Percentiles rank a stretch among this genome's conserved stretches.
Evolutionary conservation across 2,329 filamentous ascomycete genomes (phyloP).

Genomic region (Xylaria sp.): DNA sequence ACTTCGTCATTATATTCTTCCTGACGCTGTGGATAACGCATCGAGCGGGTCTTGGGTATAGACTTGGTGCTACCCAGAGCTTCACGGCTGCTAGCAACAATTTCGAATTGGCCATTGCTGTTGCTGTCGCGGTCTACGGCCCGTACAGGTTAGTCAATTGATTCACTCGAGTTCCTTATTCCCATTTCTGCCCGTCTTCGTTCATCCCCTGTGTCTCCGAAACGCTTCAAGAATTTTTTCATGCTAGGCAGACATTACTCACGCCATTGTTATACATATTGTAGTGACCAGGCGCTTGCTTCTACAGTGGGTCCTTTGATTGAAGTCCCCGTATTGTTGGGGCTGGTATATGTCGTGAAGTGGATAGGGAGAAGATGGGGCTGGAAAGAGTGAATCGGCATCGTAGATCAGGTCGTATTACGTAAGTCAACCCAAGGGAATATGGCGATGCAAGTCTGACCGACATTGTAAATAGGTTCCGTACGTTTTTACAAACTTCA

Average conservation of each 20-base stretch:
- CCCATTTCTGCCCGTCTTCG: too few species aligned
- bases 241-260: too few species aligned
- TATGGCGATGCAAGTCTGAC: not conserved
- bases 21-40: constrained; percentile 66
- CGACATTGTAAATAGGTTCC: not conserved
- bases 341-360: constrained; percentile 75
- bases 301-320: constrained; percentile 84
- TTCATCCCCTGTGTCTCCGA: too few species aligned
- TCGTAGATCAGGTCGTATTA: not conserved
- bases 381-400: constrained; percentile 53
- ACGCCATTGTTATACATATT: too few species aligned
- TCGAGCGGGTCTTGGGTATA: constrained; percentile 76
- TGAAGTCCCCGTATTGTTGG: constrained; percentile 82
- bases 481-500: not conserved
- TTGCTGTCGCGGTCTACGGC: constrained; percentile 82
- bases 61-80: constrained; percentile 74
- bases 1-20: constrained; percentile 79
- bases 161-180: too few species aligned
- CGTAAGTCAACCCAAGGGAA: not conserved
- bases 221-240: too few species aligned
- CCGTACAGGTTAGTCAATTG: too few species aligned
- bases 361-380: constrained; percentile 60
- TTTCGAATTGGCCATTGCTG: constrained; percentile 89
- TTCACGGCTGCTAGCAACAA: constrained; percentile 93
- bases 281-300: constrained; percentile 82